These are phyloP conservation scores for Magnaporthiopsis poae DNA, from an alignment of 2,329 filamentous ascomycete genomes.

Conservation along the genomic window DNA sequence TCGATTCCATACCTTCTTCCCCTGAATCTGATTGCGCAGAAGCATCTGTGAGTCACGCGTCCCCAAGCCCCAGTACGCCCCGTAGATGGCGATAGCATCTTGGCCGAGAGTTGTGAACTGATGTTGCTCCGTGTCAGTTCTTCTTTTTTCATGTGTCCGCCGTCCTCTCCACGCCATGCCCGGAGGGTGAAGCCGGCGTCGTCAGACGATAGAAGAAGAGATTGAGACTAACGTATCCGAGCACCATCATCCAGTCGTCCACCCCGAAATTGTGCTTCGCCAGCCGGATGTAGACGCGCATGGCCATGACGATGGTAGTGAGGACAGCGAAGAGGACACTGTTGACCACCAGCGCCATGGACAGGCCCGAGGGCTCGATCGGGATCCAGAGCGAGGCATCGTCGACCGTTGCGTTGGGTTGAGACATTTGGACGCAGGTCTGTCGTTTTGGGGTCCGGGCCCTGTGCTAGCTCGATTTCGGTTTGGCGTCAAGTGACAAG, in stretches of 20 bases:
- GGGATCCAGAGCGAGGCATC: background rate
- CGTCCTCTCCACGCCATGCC: background rate
- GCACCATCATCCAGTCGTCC: constrained; percentile 9
- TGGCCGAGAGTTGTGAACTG: constrained; percentile 5
- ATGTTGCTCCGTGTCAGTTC: background rate
- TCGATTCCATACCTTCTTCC: background rate
- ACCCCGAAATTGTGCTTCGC: background rate
- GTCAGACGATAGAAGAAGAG: too few species aligned
- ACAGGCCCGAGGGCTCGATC: constrained; percentile 7
- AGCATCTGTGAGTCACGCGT: constrained; percentile 4
- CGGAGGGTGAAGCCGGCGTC: background rate
- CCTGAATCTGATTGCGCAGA: background rate
- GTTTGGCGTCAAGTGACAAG: too few species aligned
- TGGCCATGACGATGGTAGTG: constrained; percentile 13
- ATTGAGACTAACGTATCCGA: constrained; percentile 5
- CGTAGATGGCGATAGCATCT: background rate
- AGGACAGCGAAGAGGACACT: constrained; percentile 14
- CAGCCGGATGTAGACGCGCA: constrained; percentile 16
- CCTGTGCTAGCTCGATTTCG: background rate
- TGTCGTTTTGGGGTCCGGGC: background rate
- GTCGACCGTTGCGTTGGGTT: background rate
- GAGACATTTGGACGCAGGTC: background rate
- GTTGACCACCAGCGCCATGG: constrained; percentile 4
- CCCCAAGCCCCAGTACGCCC: constrained; percentile 4
- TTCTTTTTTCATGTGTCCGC: background rate